A percentile compares a stretch with the other conserved stretches of the same genome.
phyloP scores from a whole-genome alignment of 2,329 filamentous ascomycete genomes.

The Arthrobotrys entomopaga region DNA sequence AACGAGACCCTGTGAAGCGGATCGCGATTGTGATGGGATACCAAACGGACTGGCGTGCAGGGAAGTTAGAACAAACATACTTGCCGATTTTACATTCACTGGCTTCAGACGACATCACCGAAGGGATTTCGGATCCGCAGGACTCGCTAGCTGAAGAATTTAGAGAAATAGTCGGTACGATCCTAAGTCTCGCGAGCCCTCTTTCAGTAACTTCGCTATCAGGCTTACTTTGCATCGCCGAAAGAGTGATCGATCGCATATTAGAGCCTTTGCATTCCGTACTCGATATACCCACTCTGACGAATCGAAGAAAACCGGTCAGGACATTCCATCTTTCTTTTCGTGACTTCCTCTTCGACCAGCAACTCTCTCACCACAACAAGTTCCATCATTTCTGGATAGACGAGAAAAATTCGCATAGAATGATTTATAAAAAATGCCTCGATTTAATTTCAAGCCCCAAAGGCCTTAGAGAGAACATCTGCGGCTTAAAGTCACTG shows the following conservation, averaged over 20 bases:
- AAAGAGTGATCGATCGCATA: not conserved
- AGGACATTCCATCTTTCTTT: conserved; percentile 42
- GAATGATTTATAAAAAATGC: conserved; percentile 16
- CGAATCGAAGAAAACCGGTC: conserved; percentile 8
- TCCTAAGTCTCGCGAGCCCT: conserved; percentile 15
- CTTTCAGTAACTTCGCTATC: conserved; percentile 17
- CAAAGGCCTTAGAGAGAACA: conserved; percentile 58
- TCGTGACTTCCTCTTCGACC: conserved; percentile 37
- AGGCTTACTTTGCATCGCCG: not conserved
- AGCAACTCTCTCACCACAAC: not conserved
- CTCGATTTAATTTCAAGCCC: conserved; percentile 61
- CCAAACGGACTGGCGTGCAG: not conserved
- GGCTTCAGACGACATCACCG: not conserved
- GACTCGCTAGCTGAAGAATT: conserved; percentile 8
- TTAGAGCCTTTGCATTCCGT: conserved; percentile 21
- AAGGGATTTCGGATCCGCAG: not conserved
- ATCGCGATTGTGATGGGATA: conserved; percentile 16
- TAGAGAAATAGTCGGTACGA: conserved; percentile 18
- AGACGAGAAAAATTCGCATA: conserved; percentile 20
- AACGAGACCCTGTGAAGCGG: conserved; percentile 16
- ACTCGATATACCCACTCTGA: conserved; percentile 19
- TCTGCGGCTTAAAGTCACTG: conserved; percentile 57
- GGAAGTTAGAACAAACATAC: conserved; percentile 21
- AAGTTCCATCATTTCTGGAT: conserved; percentile 24
- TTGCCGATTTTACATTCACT: conserved; percentile 16